Base-by-base conservation (phyloP, 345 rosid species). In the Sonneratia alba region DNA sequence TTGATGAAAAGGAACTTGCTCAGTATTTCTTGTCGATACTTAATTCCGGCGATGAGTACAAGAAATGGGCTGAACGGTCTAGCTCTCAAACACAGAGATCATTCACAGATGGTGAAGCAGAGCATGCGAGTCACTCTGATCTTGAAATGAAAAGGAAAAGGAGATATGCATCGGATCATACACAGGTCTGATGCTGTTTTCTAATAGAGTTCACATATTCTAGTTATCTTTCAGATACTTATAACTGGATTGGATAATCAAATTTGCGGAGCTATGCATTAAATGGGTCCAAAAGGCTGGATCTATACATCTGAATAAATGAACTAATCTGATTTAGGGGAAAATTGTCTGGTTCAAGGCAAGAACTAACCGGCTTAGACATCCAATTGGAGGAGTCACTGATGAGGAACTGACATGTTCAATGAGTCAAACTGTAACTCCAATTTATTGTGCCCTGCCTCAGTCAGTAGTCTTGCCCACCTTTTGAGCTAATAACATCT, bases 81-180 rank as follows among this genome's bases (percentile, higher is more conserved):
- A 45, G 76, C 22, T 11, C 24, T 62, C 69, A 47, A 57, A 77
- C 32, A 43, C 71, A 42, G 42, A 42, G 37, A 34, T 69, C 74
- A 57, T 22, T 53, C 15, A 22, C 68, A 61, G 80, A 77, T 70
- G 71, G 73, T 64, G 67, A 71, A 63, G 77, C 67, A 59, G 82
- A 71, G 56, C 66, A 38, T 40, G 72, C 79, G 3, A 66, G 77
- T 66, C 74, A 72, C 67, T 70, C 76, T 19, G 34, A 72, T 27
- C 63, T 65, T 27, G 76, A 70, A 37, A 66, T 9, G 32, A 81
- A 69, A 83, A 74, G n/a, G 56, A 80, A 77, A 82, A 82, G 72
- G 66, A 90, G 81, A 70, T 77, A 86, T 74, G 67, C 84, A 68
- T 84, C 87, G 49, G 93, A 92, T 81, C 97, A 92, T 79, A 87